These are phyloP conservation scores for Dothidotthia symphoricarpi DNA, from an alignment of 2,329 filamentous ascomycete genomes.

Conservation along the genomic window DNA sequence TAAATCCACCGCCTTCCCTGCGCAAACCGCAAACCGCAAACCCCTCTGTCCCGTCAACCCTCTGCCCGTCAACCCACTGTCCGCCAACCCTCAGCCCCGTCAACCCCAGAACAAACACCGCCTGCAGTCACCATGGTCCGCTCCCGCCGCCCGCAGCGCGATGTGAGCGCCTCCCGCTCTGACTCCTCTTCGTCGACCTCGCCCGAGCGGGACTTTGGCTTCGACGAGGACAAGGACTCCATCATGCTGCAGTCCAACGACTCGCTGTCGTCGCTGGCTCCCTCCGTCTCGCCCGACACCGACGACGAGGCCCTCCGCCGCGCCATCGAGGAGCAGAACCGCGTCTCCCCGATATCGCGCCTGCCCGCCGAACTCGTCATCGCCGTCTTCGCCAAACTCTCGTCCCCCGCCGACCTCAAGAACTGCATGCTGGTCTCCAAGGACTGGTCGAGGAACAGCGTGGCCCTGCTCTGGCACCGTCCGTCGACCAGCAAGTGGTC, in stretches of 20 bases:
- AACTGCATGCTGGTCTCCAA: slow-evolving; percentile 93
- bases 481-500: slow-evolving; percentile 86
- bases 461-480: slow-evolving; percentile 91
- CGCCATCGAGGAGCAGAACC: slow-evolving; percentile 62
- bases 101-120: slow-evolving; percentile 3
- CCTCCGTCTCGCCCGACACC: slow-evolving; percentile 75
- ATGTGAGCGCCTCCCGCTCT: slow-evolving; percentile 39
- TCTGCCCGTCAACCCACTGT: too few relatives aligned
- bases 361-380: slow-evolving; percentile 95
- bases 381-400: slow-evolving; percentile 82
- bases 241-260: slow-evolving; percentile 81
- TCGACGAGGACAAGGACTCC: slow-evolving; percentile 92
- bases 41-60: slow-evolving; percentile 5
- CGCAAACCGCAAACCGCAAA: background rate
- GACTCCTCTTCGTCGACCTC: slow-evolving; percentile 69
- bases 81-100: slow-evolving; percentile 4
- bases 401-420: slow-evolving; percentile 71
- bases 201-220: slow-evolving; percentile 69
- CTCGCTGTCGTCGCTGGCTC: slow-evolving; percentile 85
- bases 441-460: slow-evolving; percentile 87
- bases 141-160: slow-evolving; percentile 33
- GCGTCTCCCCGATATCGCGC: slow-evolving; percentile 74
- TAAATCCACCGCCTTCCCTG: background rate
- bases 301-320: slow-evolving; percentile 61
- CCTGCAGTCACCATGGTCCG: slow-evolving; percentile 27